phyloP scores from a whole-genome alignment of 495 filamentous ascomycete species.

The Oleoguttula mirabilis region DNA sequence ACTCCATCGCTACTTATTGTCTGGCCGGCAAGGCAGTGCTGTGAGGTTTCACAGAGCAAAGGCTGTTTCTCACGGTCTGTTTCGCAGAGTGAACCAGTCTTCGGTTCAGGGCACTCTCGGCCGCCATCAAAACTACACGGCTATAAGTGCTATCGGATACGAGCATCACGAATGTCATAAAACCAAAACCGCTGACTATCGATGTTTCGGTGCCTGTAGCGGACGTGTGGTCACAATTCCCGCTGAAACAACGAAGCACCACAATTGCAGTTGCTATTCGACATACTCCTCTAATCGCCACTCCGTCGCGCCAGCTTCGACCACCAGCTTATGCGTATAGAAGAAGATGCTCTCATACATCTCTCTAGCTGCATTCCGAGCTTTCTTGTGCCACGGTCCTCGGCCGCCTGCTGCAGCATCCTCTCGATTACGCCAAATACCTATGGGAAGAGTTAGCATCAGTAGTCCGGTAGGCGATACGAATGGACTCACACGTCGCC shows the following conservation, averaged over 20 bases:
- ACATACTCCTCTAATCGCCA: slow-evolving; percentile 21
- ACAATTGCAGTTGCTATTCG: background rate
- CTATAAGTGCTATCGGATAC: too few species aligned
- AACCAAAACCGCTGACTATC: too few species aligned
- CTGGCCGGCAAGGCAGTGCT: too few species aligned
- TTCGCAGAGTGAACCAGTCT: too few species aligned
- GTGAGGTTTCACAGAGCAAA: too few species aligned
- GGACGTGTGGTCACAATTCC: too few species aligned
- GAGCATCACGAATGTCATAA: too few species aligned
- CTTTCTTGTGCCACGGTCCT: slow-evolving; percentile 27
- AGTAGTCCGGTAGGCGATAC: background rate
- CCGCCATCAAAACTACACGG: too few species aligned
- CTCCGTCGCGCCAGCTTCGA: slow-evolving; percentile 19
- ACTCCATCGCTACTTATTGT: too few species aligned
- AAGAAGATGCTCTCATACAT: slow-evolving; percentile 26
- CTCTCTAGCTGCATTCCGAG: slow-evolving; percentile 22
- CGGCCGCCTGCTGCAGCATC: slow-evolving; percentile 23
- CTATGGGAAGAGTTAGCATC: slow-evolving; percentile 6
- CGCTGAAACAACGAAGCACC: background rate
- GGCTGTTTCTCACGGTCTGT: too few species aligned
- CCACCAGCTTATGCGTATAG: slow-evolving; percentile 24
- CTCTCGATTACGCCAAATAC: slow-evolving; percentile 23
- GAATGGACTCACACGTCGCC: slow-evolving; percentile 27
- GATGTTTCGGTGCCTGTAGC: too few species aligned
- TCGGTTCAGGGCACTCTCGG: too few species aligned